Evolutionary conservation across 805 yeast genomes (phyloP).

Genomic region (Hermanozyma aechmeae): DNA sequence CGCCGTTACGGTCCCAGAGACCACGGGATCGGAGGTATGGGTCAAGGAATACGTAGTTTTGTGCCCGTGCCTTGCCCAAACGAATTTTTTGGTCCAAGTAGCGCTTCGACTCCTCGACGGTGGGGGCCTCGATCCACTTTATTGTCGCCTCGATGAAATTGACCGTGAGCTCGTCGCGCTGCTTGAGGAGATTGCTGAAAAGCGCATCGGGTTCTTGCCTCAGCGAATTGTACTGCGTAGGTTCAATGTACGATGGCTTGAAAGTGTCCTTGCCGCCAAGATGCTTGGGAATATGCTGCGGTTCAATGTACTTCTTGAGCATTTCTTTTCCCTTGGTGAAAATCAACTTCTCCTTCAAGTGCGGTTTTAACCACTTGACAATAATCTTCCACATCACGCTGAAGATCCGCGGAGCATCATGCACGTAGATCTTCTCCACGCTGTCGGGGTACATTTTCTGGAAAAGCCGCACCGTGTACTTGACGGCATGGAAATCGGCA

Average conservation of each 20-base stretch:
- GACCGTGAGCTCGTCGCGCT: slow-evolving; percentile 7
- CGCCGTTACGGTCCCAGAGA: slow-evolving; percentile 6
- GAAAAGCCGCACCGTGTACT: slow-evolving; percentile 3
- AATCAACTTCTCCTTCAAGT: slow-evolving; percentile 3
- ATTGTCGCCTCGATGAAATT: slow-evolving; percentile 6
- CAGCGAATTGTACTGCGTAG: slow-evolving; percentile 2
- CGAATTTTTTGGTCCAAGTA: slow-evolving; percentile 3
- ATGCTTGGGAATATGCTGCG: slow-evolving; percentile 4
- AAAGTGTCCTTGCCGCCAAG: slow-evolving; percentile 6
- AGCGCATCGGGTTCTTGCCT: slow-evolving; percentile 5
- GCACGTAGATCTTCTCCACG: slow-evolving; percentile 5
- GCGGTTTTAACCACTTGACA: slow-evolving; percentile 6
- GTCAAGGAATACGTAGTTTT: slow-evolving; percentile 5
- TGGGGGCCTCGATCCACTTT: slow-evolving; percentile 6
- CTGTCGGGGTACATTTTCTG: slow-evolving; percentile 6
- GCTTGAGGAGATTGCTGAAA: slow-evolving; percentile 2
- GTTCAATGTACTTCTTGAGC: slow-evolving; percentile 3
- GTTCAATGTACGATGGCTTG: slow-evolving; percentile 5
- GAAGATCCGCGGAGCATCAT: slow-evolving; percentile 7
- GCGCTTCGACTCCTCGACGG: slow-evolving; percentile 2
- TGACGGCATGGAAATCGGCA: slow-evolving; percentile 7
- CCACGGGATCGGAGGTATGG: slow-evolving; percentile 7
- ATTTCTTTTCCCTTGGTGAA: slow-evolving; percentile 4
- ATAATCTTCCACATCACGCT: slow-evolving; percentile 6
- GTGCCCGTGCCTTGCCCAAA: slow-evolving; percentile 3